Evolutionary conservation across 164 flowering plant species (phyloP).

Genomic region (Macadamia tetraphylla): DNA sequence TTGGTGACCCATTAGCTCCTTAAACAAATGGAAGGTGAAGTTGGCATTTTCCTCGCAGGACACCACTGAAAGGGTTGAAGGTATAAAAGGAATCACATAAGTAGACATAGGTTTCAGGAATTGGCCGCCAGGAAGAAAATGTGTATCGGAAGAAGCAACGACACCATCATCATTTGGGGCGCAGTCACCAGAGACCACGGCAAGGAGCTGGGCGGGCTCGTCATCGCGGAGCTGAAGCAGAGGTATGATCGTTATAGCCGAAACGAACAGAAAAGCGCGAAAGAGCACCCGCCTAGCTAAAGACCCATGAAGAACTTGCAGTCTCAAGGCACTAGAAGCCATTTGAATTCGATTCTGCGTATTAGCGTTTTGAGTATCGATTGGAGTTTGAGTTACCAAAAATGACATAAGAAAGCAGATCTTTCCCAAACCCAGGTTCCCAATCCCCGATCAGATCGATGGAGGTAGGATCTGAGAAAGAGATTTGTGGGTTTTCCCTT

Average conservation of each 20-base stretch:
- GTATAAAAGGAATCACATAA: conserved; percentile 18
- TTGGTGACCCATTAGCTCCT: conserved; percentile 50
- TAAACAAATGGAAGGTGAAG: conserved; percentile 38
- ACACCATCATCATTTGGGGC: conserved; percentile 8
- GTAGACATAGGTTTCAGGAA: conserved; percentile 19
- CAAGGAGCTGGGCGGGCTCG: conserved; percentile 18
- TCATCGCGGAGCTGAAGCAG: conserved; percentile 30
- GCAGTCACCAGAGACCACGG: conserved; percentile 23
- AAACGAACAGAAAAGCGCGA: conserved; percentile 36
- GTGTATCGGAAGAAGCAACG: conserved; percentile 2
- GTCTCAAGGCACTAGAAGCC: conserved; percentile 39
- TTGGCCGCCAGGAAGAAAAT: conserved; percentile 13
- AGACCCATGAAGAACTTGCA: conserved; percentile 49
- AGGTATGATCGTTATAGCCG: conserved; percentile 42
- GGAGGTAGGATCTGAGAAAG: conserved; percentile 7
- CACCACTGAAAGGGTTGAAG: conserved; percentile 4
- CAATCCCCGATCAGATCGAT: conserved; percentile 4
- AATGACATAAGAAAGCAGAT: not conserved
- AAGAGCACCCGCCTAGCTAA: conserved; percentile 44
- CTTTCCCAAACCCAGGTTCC: conserved; percentile 2
- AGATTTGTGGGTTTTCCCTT: too few species aligned
- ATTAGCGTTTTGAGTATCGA: too few species aligned
- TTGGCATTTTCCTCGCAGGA: conserved; percentile 34
- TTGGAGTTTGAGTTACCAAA: not conserved
- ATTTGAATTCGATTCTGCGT: conserved; percentile 12